Percentiles rank a stretch among this genome's conserved stretches.
Conservation (phyloP, 2,329 filamentous ascomycete species). For the Microcyclospora tardicrescens region DNA sequence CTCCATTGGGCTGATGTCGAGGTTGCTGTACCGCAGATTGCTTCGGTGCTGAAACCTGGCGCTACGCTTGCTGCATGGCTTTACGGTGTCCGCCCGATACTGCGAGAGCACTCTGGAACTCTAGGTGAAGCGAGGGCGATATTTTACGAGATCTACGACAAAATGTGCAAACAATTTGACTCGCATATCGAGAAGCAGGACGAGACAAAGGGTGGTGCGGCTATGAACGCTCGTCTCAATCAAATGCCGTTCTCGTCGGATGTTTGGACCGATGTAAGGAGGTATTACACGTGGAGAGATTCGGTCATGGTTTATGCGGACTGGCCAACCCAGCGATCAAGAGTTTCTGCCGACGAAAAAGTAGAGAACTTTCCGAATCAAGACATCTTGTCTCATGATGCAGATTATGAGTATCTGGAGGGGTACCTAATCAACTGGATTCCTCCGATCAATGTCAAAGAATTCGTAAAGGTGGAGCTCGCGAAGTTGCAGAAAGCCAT, state of each 20-base stretch:
- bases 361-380: slow-evolving; percentile 2
- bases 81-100: slow-evolving; percentile 1
- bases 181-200: slow-evolving; percentile 1
- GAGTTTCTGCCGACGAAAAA: slow-evolving; percentile 1
- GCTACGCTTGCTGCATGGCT: slow-evolving; percentile 3
- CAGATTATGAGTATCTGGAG: slow-evolving; percentile 3
- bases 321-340: not conserved
- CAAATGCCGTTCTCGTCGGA: slow-evolving; percentile 1
- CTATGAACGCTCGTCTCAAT: slow-evolving; percentile 4
- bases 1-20: slow-evolving; percentile 4
- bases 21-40: not conserved
- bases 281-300: not conserved
- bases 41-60: slow-evolving; percentile 1
- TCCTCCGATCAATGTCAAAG: slow-evolving; percentile 2
- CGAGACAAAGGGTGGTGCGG: not conserved
- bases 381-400: not conserved
- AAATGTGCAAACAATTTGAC: slow-evolving; percentile 1
- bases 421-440: slow-evolving; percentile 3
- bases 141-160: slow-evolving; percentile 3
- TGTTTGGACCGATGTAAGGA: slow-evolving; percentile 1
- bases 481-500: slow-evolving; percentile 2
- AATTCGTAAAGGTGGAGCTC: slow-evolving; percentile 1
- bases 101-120: not conserved
- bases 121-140: slow-evolving; percentile 1
- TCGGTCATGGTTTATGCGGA: not conserved